Evolutionary conservation across 306 rosid species (phyloP).

Genomic region (Vigna nakashimae): DNA sequence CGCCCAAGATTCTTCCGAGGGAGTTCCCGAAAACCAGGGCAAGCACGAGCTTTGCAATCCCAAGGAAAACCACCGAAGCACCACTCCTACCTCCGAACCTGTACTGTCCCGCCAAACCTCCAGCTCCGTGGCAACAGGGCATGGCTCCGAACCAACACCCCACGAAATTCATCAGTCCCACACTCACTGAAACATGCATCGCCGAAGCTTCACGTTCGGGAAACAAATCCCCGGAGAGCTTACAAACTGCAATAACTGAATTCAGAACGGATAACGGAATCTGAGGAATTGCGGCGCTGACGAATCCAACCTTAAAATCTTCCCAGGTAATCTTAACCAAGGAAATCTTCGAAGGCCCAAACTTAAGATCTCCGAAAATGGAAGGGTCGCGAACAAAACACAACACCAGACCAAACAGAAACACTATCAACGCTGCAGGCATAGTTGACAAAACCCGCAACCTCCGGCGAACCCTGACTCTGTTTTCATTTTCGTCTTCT

Average conservation of each 20-base stretch:
- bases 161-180: slow-evolving; percentile 74
- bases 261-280: slow-evolving; percentile 75
- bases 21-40: slow-evolving; percentile 77
- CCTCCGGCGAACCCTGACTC: slow-evolving; percentile 5
- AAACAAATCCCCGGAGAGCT: slow-evolving; percentile 76
- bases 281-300: slow-evolving; percentile 76
- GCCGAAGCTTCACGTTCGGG: slow-evolving; percentile 80
- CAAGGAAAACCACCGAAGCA: slow-evolving; percentile 73
- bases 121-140: slow-evolving; percentile 93
- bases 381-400: slow-evolving; percentile 72
- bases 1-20: slow-evolving; percentile 58
- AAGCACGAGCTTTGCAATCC: slow-evolving; percentile 62
- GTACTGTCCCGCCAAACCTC: slow-evolving; percentile 87
- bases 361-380: slow-evolving; percentile 51
- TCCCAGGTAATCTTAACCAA: slow-evolving; percentile 64
- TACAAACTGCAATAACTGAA: slow-evolving; percentile 84
- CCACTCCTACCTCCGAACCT: slow-evolving; percentile 88
- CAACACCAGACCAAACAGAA: slow-evolving; percentile 60
- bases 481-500: neutral
- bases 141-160: slow-evolving; percentile 95
- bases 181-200: slow-evolving; percentile 68
- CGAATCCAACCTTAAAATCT: slow-evolving; percentile 75
- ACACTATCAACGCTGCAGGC: slow-evolving; percentile 72
- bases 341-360: slow-evolving; percentile 63
- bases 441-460: slow-evolving; percentile 51